Percentiles rank a stretch among this genome's conserved stretches.
These are phyloP conservation scores for Epichloe brachyelytri DNA, from an alignment of 2,329 filamentous ascomycete species.

Conservation along the genomic window DNA sequence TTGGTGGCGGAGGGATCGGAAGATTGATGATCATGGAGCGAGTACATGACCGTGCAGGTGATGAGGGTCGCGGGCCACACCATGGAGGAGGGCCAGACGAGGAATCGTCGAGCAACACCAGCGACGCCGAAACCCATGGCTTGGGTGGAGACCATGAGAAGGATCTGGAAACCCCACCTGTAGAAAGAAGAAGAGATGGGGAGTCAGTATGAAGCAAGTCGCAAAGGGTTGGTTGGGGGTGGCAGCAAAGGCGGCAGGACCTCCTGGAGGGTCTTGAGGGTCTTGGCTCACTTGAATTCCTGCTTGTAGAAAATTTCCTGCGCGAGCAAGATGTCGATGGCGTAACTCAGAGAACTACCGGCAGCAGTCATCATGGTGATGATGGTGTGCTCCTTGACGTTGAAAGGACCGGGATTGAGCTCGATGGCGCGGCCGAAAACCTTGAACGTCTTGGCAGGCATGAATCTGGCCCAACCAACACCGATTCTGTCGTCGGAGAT, in stretches of 20 bases:
- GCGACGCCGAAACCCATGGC: constrained; percentile 52
- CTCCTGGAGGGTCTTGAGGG: too few species aligned
- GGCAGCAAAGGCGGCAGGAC: too few species aligned
- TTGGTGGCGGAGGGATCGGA: constrained; percentile 37
- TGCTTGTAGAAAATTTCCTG: constrained; percentile 37
- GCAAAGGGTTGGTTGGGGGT: too few species aligned
- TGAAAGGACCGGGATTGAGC: constrained; percentile 29
- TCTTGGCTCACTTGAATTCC: constrained; percentile 26
- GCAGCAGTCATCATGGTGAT: constrained; percentile 32
- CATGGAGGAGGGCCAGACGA: constrained; percentile 50
- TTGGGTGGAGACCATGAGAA: constrained; percentile 47
- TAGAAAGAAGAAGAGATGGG: constrained; percentile 11
- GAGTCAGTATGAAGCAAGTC: not conserved
- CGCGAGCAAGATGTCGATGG: constrained; percentile 28
- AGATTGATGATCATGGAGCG: constrained; percentile 47
- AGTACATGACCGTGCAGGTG: constrained; percentile 49
- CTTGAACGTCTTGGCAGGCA: constrained; percentile 19
- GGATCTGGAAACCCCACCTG: constrained; percentile 39
- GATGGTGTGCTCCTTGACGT: constrained; percentile 37
- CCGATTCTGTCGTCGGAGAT: constrained; percentile 12
- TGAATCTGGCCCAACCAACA: constrained; percentile 18
- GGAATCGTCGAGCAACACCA: constrained; percentile 44
- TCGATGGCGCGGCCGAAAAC: constrained; percentile 19
- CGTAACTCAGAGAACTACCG: constrained; percentile 21
- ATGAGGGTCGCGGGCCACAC: constrained; percentile 50